Conservation (phyloP, 1,139 yeast species). For the Scheffersomyces quercinus region DNA sequence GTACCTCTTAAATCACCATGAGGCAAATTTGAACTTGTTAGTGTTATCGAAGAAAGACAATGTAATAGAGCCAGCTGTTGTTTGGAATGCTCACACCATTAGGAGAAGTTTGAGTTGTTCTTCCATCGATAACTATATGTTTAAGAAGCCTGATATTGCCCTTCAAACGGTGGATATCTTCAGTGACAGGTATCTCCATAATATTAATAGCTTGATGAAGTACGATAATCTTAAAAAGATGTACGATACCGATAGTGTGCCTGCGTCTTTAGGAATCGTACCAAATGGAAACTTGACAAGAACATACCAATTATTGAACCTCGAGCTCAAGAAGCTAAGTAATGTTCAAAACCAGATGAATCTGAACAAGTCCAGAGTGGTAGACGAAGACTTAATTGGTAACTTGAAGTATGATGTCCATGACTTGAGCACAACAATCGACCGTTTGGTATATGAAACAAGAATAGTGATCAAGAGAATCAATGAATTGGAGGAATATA, state of each 20-base stretch:
- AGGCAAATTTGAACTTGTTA: conserved; percentile 32
- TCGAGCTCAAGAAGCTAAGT: conserved; percentile 33
- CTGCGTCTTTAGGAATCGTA: conserved; percentile 1
- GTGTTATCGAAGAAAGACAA: conserved; percentile 19
- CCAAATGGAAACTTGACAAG: conserved; percentile 21
- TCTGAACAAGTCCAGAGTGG: conserved; percentile 28
- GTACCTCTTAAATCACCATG: conserved; percentile 20
- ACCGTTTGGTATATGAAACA: conserved; percentile 78
- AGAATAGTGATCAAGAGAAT: conserved; percentile 70
- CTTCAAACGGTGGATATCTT: conserved; percentile 1
- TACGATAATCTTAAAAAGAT: conserved; percentile 20
- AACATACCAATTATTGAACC: conserved; percentile 30
- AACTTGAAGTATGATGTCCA: conserved; percentile 50
- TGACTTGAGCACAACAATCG: conserved; percentile 69
- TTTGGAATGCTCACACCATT: conserved; percentile 1
- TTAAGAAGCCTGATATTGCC: conserved; percentile 5
- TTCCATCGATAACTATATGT: conserved; percentile 37
- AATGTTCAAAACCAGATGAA: conserved; percentile 31
- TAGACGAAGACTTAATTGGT: conserved; percentile 32
- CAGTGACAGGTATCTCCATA: conserved; percentile 11
- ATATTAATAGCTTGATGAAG: conserved; percentile 23
- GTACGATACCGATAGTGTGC: conserved; percentile 8
- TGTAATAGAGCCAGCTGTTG: not conserved
- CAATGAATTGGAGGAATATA: conserved; percentile 76
- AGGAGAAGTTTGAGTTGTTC: conserved; percentile 45